phyloP scores from a whole-genome alignment of 2,329 filamentous ascomycete species.

The Monilinia fructigena region DNA sequence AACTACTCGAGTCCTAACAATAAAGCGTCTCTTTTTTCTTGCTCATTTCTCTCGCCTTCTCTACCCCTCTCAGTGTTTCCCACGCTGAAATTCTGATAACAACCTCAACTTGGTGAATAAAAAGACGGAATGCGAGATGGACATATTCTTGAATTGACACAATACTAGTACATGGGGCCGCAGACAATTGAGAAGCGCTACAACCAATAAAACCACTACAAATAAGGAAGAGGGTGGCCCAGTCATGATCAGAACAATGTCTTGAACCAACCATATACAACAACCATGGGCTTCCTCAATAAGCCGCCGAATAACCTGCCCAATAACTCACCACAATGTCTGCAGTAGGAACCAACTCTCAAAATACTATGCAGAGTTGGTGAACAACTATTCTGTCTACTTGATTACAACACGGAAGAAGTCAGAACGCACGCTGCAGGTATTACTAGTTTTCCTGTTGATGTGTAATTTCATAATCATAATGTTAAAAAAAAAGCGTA shows the following conservation, averaged over 20 bases:
- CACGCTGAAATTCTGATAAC: background rate
- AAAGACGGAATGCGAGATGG: background rate
- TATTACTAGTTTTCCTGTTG: background rate
- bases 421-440: no score
- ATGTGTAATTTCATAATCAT: background rate
- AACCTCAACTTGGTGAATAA: background rate
- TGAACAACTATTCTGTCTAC: background rate
- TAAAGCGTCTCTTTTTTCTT: background rate
- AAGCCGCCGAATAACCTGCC: no score
- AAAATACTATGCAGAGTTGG: background rate
- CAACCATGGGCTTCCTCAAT: background rate
- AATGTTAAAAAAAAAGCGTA: background rate
- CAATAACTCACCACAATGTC: background rate
- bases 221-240: background rate
- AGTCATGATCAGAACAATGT: background rate
- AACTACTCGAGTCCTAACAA: background rate
- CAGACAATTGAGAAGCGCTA: background rate
- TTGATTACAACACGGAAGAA: background rate
- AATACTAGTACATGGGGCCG: background rate
- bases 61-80: background rate
- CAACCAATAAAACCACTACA: background rate
- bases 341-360: background rate
- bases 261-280: background rate
- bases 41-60: no score
- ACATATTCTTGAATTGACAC: background rate